These are phyloP conservation scores for Aspergillus sclerotioniger DNA, from an alignment of 495 filamentous ascomycete species.

Conservation along the genomic window DNA sequence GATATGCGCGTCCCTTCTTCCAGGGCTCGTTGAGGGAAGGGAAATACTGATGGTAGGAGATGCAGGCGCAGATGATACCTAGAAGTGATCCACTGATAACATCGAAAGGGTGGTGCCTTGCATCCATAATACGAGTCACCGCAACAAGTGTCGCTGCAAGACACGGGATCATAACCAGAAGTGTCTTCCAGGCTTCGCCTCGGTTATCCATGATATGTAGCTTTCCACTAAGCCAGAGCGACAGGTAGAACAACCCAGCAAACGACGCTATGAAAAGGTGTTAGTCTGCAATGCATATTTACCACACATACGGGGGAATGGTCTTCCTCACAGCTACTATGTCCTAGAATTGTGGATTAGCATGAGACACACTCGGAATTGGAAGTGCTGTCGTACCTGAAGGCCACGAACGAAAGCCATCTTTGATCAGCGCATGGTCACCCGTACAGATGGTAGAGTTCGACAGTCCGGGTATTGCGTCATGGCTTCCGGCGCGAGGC, in stretches of 20 bases:
- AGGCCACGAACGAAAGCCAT: conserved; percentile 85
- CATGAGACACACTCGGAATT: conserved; percentile 28
- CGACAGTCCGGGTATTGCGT: conserved; percentile 53
- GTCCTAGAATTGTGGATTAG: conserved; percentile 29
- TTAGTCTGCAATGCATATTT: conserved; percentile 7
- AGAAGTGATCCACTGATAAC: conserved; percentile 75
- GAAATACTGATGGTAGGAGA: conserved; percentile 57
- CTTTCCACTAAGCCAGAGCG: conserved; percentile 56
- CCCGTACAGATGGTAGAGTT: conserved; percentile 66
- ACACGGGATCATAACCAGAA: conserved; percentile 62
- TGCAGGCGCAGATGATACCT: conserved; percentile 49
- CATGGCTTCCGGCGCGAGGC: conserved; percentile 41
- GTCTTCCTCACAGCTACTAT: conserved; percentile 52
- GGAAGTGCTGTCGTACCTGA: conserved; percentile 47
- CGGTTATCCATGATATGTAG: conserved; percentile 62
- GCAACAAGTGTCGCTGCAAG: conserved; percentile 55
- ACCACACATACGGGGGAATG: background rate
- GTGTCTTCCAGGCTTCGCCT: conserved; percentile 71
- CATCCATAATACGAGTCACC: conserved; percentile 66
- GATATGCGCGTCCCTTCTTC: conserved; percentile 61
- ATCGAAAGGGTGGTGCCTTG: conserved; percentile 85
- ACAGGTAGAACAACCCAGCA: conserved; percentile 78
- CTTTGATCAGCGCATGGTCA: conserved; percentile 64
- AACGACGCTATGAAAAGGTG: conserved; percentile 51
- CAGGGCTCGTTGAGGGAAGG: conserved; percentile 54